These are phyloP conservation scores for Lactarius vividus DNA, from an alignment of 768 basidiomycete species.

Conservation along the genomic window DNA sequence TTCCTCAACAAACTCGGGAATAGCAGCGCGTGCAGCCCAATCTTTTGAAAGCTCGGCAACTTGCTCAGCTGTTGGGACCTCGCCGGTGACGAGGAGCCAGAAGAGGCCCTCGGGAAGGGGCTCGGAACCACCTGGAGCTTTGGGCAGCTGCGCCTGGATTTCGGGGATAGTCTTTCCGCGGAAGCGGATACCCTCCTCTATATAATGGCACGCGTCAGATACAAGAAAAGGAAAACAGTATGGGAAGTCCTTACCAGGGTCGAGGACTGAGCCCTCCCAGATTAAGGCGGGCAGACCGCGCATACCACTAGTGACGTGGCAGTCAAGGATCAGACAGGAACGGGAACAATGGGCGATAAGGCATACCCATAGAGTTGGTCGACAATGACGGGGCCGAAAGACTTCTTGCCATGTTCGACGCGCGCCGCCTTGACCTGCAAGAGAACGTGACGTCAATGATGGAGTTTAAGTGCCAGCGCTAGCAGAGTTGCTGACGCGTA, in stretches of 20 bases:
- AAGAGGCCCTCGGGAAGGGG: constrained; percentile 93
- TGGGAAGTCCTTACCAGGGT: constrained; percentile 58
- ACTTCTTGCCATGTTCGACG: constrained; percentile 85
- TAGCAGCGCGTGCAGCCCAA: constrained; percentile 89
- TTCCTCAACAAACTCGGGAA: constrained; percentile 96
- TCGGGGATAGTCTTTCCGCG: constrained; percentile 95
- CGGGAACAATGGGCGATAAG: not conserved
- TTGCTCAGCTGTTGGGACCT: constrained; percentile 89
- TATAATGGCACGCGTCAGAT: constrained; percentile 20
- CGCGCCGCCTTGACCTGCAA: constrained; percentile 77
- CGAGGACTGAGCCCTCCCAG: constrained; percentile 98
- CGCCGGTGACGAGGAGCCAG: constrained; percentile 94
- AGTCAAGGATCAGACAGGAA: constrained; percentile 17
- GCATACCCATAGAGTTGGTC: constrained; percentile 86
- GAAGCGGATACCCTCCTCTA: constrained; percentile 98
- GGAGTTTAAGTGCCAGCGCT: not conserved
- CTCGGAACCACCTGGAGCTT: constrained; percentile 83
- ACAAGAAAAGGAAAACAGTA: constrained; percentile 8
- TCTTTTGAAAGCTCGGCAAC: constrained; percentile 83
- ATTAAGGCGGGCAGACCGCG: constrained; percentile 89
- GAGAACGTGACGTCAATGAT: constrained; percentile 22
- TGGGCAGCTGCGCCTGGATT: constrained; percentile 81
- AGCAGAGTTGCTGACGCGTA: constrained; percentile 11
- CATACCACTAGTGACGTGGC: constrained; percentile 61
- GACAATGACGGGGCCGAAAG: constrained; percentile 88